Percentiles rank a stretch among this genome's conserved stretches.
These are phyloP conservation scores for Amaranthus hypochondriacus DNA, from an alignment of 148 eudicot genomes.

Conservation along the genomic window DNA sequence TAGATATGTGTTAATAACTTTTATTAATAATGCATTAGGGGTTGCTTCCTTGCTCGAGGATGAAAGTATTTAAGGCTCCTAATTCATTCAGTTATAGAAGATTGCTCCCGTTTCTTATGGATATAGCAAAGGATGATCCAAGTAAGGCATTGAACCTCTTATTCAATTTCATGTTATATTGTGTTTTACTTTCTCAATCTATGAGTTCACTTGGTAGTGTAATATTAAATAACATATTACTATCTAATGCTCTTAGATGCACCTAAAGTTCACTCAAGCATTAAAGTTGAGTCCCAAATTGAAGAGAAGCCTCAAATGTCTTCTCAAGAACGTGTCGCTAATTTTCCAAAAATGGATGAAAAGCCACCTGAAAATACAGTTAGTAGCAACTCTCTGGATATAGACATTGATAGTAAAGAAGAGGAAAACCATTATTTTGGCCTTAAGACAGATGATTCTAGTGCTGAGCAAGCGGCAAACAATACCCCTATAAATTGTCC, in stretches of 20 bases:
- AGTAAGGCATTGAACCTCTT: slow-evolving; percentile 23
- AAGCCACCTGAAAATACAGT: slow-evolving; percentile 11
- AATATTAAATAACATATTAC: not conserved
- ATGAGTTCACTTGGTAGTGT: not conserved
- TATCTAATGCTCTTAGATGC: slow-evolving; percentile 32
- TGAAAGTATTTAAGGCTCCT: slow-evolving; percentile 39
- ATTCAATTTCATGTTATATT: not conserved
- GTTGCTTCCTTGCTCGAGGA: slow-evolving; percentile 39
- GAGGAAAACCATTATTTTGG: slow-evolving; percentile 10
- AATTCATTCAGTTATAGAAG: slow-evolving; percentile 56
- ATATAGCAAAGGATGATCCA: slow-evolving; percentile 36
- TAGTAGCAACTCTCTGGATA: slow-evolving; percentile 12
- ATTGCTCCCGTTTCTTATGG: slow-evolving; percentile 54
- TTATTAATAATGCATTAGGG: slow-evolving; percentile 29
- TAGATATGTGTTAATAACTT: slow-evolving; percentile 17
- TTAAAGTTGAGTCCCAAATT: slow-evolving; percentile 19
- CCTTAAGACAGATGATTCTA: slow-evolving; percentile 6
- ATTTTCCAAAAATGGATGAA: slow-evolving; percentile 14
- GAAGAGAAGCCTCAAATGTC: slow-evolving; percentile 22
- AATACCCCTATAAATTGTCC: slow-evolving; percentile 2
- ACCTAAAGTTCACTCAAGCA: slow-evolving; percentile 11
- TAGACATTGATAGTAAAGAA: slow-evolving; percentile 11
- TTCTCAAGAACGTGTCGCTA: slow-evolving; percentile 13
- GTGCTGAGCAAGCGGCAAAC: slow-evolving; percentile 8
- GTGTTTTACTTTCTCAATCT: not conserved